These are phyloP conservation scores for Paecilomyces dactylethromorphus DNA, from an alignment of 2,329 filamentous ascomycete species.

Conservation along the genomic window DNA sequence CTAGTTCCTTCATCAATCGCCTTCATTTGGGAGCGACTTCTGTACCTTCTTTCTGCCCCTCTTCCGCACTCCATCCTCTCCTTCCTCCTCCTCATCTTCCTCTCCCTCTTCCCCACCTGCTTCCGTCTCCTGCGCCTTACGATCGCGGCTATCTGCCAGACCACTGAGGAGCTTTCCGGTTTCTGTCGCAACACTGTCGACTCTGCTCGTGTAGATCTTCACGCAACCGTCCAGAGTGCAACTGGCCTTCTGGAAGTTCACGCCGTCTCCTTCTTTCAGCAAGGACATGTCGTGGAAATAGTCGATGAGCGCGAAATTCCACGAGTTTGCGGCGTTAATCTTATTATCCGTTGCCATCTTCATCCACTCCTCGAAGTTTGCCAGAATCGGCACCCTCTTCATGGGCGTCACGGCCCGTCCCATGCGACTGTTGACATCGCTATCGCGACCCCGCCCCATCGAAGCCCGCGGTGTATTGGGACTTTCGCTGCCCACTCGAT, in stretches of 20 bases:
- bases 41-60: constrained; percentile 65
- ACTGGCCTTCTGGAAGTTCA: constrained; percentile 98
- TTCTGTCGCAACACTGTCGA: constrained; percentile 96
- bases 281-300: constrained; percentile 99
- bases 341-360: constrained; percentile 99
- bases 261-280: constrained; percentile 88
- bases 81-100: constrained; percentile 53
- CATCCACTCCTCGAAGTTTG: constrained; percentile 99
- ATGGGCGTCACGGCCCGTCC: constrained; percentile 75
- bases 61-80: constrained; percentile 41
- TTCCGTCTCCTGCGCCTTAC: constrained; percentile 59
- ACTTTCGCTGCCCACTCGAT: constrained; percentile 34
- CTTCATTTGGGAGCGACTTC: not conserved
- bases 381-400: constrained; percentile 90
- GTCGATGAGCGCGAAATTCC: constrained; percentile 99
- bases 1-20: not conserved
- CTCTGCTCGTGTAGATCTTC: constrained; percentile 97
- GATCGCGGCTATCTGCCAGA: constrained; percentile 68
- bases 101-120: constrained; percentile 57
- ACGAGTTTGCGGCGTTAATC: constrained; percentile 96
- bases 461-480: constrained; percentile 45
- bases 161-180: constrained; percentile 93
- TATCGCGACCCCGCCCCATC: constrained; percentile 27
- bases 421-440: constrained; percentile 60
- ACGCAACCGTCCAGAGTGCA: constrained; percentile 97